A percentile compares a stretch with the other conserved stretches of the same genome.
These are phyloP conservation scores for Calonectria henricotiae DNA, from an alignment of 2,329 filamentous ascomycete species.

Conservation along the genomic window DNA sequence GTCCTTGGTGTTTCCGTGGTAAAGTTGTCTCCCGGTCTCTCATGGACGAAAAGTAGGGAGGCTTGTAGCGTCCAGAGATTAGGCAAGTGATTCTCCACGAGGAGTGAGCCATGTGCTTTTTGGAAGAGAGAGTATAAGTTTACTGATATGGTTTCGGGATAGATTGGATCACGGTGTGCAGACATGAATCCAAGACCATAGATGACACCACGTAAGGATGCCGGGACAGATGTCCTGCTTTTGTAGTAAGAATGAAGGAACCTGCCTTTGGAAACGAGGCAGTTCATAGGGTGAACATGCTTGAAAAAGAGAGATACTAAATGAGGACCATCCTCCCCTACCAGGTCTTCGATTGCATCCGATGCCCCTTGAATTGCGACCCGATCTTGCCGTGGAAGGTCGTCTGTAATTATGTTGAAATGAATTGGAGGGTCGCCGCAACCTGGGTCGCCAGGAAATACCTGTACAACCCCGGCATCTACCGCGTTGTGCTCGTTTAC, in stretches of 20 bases:
- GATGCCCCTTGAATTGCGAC: slow-evolving; percentile 54
- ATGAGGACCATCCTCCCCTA: slow-evolving; percentile 52
- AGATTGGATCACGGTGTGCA: slow-evolving; percentile 13
- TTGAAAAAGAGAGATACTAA: slow-evolving; percentile 59
- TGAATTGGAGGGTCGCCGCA: slow-evolving; percentile 56
- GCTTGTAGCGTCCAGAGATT: slow-evolving; percentile 60
- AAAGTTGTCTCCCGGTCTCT: slow-evolving; percentile 57
- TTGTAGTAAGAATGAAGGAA: slow-evolving; percentile 54
- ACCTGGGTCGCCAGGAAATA: slow-evolving; percentile 34
- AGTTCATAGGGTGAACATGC: slow-evolving; percentile 59
- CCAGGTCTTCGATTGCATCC: slow-evolving; percentile 56
- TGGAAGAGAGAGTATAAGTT: slow-evolving; percentile 54
- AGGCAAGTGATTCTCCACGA: slow-evolving; percentile 59
- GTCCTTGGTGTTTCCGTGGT: slow-evolving; percentile 60
- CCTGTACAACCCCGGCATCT: slow-evolving; percentile 31
- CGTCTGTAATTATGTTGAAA: slow-evolving; percentile 58
- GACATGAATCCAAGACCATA: slow-evolving; percentile 31
- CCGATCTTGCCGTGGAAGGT: slow-evolving; percentile 57
- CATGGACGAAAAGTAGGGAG: slow-evolving; percentile 58
- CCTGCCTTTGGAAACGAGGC: slow-evolving; percentile 57
- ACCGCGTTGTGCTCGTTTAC: slow-evolving; percentile 33
- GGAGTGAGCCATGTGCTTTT: slow-evolving; percentile 54
- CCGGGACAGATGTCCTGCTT: slow-evolving; percentile 55
- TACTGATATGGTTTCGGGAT: slow-evolving; percentile 53
- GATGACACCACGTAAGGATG: slow-evolving; percentile 57